These are phyloP conservation scores for Talaromyces verruculosus DNA, from an alignment of 2,329 filamentous ascomycete species.

Conservation along the genomic window DNA sequence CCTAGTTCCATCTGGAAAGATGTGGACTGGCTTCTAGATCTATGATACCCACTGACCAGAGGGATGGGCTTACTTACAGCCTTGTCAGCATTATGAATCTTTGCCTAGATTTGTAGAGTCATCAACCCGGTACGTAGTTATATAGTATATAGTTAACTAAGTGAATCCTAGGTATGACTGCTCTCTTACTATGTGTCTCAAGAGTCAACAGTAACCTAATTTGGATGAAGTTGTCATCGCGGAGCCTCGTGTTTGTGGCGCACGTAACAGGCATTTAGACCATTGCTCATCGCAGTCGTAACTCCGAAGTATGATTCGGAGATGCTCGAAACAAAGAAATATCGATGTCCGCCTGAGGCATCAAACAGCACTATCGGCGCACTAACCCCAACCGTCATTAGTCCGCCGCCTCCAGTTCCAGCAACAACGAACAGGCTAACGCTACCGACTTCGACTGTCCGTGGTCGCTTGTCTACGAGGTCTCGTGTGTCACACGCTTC, in stretches of 20 bases:
- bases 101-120: background rate
- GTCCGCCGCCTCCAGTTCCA: background rate
- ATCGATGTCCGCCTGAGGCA: background rate
- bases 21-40: background rate
- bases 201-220: background rate
- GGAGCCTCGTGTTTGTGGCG: background rate
- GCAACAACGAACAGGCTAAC: background rate
- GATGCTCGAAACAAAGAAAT: conserved; percentile 1
- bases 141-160: too few relatives aligned
- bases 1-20: background rate
- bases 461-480: background rate
- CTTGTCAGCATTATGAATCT: background rate
- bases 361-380: background rate
- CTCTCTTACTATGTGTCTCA: background rate
- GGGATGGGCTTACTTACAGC: background rate
- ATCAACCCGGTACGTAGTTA: background rate
- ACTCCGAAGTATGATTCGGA: too few relatives aligned
- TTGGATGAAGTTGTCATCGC: too few relatives aligned
- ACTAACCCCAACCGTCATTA: background rate
- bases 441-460: background rate
- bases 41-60: background rate
- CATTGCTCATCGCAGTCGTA: background rate
- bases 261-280: background rate
- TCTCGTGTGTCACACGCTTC: conserved; percentile 1
- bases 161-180: background rate